These are phyloP conservation scores for Fistulinella prunicolor DNA, from an alignment of 768 basidiomycete genomes.

Conservation along the genomic window DNA sequence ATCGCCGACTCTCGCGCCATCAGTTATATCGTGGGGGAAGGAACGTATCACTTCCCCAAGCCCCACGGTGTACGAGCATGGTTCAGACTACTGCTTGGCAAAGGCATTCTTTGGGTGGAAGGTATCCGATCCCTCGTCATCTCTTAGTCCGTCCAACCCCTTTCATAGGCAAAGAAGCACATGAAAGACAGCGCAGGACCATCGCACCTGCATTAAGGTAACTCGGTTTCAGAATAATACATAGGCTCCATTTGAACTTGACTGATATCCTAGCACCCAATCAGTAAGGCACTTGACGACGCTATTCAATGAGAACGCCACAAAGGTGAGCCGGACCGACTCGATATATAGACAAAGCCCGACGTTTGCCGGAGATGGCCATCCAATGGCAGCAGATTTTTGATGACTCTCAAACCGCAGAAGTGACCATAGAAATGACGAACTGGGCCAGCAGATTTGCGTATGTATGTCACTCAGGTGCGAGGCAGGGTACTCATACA, in stretches of 20 bases:
- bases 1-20: conserved; percentile 55
- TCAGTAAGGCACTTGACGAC: conserved; percentile 50
- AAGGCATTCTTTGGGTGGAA: conserved; percentile 67
- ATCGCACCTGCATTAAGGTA: conserved; percentile 61
- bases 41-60: conserved; percentile 58
- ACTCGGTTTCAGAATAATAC: conserved; percentile 1
- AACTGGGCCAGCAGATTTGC: conserved; percentile 61
- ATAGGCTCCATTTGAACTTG: neutral
- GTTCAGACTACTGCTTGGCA: conserved; percentile 59
- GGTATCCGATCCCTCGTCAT: conserved; percentile 32
- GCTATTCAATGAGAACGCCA: conserved; percentile 55
- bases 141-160: conserved; percentile 1
- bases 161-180: conserved; percentile 48
- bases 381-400: conserved; percentile 47
- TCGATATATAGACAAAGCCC: neutral
- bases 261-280: conserved; percentile 38
- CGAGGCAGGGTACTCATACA: neutral
- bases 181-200: conserved; percentile 51
- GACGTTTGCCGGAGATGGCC: conserved; percentile 35
- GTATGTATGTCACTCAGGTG: conserved; percentile 35
- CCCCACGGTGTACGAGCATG: conserved; percentile 60
- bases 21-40: conserved; percentile 51
- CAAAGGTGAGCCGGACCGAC: conserved; percentile 27
- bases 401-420: conserved; percentile 38
- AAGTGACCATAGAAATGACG: conserved; percentile 52